A percentile compares a stretch with the other conserved stretches of the same genome.
phyloP scores from a whole-genome alignment of 176 grass and related monocot species.

The Aegilops longissima region DNA sequence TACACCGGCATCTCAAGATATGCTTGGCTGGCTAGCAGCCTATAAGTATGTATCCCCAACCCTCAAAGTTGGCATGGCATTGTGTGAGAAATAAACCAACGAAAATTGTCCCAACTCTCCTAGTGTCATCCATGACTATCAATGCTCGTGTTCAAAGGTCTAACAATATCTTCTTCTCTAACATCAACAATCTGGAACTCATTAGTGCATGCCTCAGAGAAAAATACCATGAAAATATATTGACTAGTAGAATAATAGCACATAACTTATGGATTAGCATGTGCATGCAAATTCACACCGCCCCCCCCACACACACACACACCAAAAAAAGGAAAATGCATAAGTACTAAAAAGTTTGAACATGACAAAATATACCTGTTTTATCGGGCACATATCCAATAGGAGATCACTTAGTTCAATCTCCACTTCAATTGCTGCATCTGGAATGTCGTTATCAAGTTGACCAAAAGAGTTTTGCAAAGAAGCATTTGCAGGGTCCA shows the following conservation, averaged over 20 bases:
- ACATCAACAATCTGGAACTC: not conserved
- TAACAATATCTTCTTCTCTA: not conserved
- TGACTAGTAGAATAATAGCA: not conserved
- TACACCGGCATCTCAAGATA: too few relatives aligned
- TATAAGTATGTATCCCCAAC: too few relatives aligned
- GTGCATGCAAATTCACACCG: not conserved
- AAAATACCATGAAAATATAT: not conserved
- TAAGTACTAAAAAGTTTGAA: not conserved
- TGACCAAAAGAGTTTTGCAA: slow-evolving; percentile 62
- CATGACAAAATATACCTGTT: slow-evolving; percentile 62
- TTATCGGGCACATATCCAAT: slow-evolving; percentile 85
- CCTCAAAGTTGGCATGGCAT: too few relatives aligned
- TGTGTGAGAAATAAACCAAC: too few relatives aligned
- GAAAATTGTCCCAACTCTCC: too few relatives aligned
- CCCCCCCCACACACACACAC: too few relatives aligned
- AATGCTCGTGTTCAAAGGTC: too few relatives aligned
- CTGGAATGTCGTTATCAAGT: slow-evolving; percentile 48
- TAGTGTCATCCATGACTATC: too few relatives aligned
- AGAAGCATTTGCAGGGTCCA: slow-evolving; percentile 74
- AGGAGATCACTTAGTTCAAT: slow-evolving; percentile 83
- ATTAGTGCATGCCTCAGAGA: not conserved
- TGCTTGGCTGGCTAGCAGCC: too few relatives aligned
- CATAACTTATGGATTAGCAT: not conserved
- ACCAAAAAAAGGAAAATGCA: not conserved
- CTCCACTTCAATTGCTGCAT: slow-evolving; percentile 75